Base-by-base conservation (phyloP, 2,329 filamentous ascomycete species). In the Stagonosporopsis tanaceti region DNA sequence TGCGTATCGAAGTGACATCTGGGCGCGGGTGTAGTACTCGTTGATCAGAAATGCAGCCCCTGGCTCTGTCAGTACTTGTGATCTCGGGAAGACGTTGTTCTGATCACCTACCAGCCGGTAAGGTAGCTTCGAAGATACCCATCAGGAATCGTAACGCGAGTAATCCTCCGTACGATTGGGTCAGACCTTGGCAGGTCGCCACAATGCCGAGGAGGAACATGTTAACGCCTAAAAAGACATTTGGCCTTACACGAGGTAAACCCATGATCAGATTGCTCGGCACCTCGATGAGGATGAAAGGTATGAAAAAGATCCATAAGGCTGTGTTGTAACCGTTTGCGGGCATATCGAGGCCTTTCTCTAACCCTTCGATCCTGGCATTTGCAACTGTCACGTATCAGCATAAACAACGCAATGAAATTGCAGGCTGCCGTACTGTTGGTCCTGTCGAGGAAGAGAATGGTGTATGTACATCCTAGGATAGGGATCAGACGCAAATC, bases 281-380 rank as follows among this genome's bases (percentile, higher is more conserved):
- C 0, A 87, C 85, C 72, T 94, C 91, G 62, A 92, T 92, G 40
- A 93, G 75, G 5, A 91, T 85, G 72, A 96, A 96, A 0, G 90
- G 92, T 47, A 95, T 83, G 78, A 94, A 96, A 79, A 96, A 96
- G 65, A 96, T 89, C 56, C 89, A 91, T 17, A 96, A 80, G 0
- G 88, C 85, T 22, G 85, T 82, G 73, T 93, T 93, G 78, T 92
- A 96, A 68, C 89, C 81, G 15, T 81, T 77, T 1, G 82, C 80
- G 1, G 82, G 82, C 81, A 94, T 85, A 27, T 84, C 69, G 14
- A 94, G 78, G 53, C 89, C 86, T 12, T 80, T 73, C 52, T 81
- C 74, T 14, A 87, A 73, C 7, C 84, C 82, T 27, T 81, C 82
- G 15, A 87, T 79, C 62, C 83, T 82, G 3, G 84, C 91, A 78